Evolutionary conservation across 768 basidiomycete species (phyloP).

Genomic region (Trametes villosa): DNA sequence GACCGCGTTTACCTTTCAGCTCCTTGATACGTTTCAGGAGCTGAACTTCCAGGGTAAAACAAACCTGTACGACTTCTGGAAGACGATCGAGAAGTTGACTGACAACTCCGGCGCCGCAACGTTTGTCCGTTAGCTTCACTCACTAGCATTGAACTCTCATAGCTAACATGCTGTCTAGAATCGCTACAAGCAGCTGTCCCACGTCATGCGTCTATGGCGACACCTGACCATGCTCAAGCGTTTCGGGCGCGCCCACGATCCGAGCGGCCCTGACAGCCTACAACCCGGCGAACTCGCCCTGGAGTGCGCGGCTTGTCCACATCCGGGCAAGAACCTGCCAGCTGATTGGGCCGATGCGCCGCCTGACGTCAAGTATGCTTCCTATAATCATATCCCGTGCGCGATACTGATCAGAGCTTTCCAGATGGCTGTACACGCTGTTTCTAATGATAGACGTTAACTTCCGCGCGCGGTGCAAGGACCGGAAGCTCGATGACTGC

Average conservation of each 20-base stretch:
- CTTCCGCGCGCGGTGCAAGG: slow-evolving; percentile 31
- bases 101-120: slow-evolving; percentile 41
- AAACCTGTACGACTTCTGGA: slow-evolving; percentile 40
- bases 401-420: neutral
- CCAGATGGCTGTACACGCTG: slow-evolving; percentile 32
- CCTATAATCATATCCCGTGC: neutral
- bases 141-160: neutral
- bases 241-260: slow-evolving; percentile 25
- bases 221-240: slow-evolving; percentile 29
- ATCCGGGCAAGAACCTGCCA: slow-evolving; percentile 26
- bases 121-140: neutral
- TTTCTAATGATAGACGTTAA: slow-evolving; percentile 36
- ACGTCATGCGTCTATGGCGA: slow-evolving; percentile 22
- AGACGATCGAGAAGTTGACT: slow-evolving; percentile 25
- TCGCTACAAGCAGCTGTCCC: slow-evolving; percentile 20
- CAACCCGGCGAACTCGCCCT: slow-evolving; percentile 21
- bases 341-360: slow-evolving; percentile 23
- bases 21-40: slow-evolving; percentile 39
- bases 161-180: slow-evolving; percentile 7
- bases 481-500: neutral
- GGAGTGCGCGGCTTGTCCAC: slow-evolving; percentile 32
- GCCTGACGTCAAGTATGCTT: neutral
- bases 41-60: slow-evolving; percentile 39
- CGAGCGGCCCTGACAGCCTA: slow-evolving; percentile 14
- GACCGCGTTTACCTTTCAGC: slow-evolving; percentile 36